A percentile compares a stretch with the other conserved stretches of the same genome.
Evolutionary conservation across 2,329 filamentous ascomycete species (phyloP).

Genomic region (Corinectria fuckeliana): DNA sequence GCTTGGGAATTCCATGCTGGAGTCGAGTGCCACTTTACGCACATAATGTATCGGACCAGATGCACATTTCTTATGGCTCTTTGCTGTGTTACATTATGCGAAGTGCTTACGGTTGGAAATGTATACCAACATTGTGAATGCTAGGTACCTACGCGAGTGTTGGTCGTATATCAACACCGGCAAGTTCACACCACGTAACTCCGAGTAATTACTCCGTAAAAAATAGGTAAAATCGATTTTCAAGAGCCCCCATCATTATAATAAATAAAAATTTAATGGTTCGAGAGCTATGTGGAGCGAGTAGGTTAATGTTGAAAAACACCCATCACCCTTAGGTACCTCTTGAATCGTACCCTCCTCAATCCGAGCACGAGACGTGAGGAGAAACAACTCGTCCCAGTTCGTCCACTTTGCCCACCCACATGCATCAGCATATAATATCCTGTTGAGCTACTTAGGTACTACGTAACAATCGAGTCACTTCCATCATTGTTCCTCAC

Average conservation of each 20-base stretch:
- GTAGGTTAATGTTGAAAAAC: too few species aligned
- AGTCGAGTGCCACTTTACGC: neutral
- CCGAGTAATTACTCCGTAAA: too few species aligned
- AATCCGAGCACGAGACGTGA: neutral
- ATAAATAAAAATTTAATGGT: too few species aligned
- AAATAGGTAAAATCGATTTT: too few species aligned
- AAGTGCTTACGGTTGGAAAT: too few species aligned
- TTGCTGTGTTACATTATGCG: too few species aligned
- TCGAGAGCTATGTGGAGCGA: too few species aligned
- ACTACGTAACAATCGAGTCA: neutral
- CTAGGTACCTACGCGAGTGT: neutral
- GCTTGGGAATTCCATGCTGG: neutral
- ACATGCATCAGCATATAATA: constrained; percentile 5
- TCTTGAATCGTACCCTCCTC: neutral
- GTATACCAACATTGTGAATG: too few species aligned
- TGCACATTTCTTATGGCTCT: constrained; percentile 2
- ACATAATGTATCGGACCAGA: neutral
- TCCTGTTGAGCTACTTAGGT: neutral
- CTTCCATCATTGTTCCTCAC: neutral
- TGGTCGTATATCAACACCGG: too few species aligned
- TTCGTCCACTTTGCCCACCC: constrained; percentile 6
- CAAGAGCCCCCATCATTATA: too few species aligned
- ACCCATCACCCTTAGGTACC: too few species aligned
- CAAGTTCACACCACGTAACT: too few species aligned
- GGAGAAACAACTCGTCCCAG: neutral